phyloP scores from a whole-genome alignment of 2,329 filamentous ascomycete genomes.

The Sphaerulina musiva region DNA sequence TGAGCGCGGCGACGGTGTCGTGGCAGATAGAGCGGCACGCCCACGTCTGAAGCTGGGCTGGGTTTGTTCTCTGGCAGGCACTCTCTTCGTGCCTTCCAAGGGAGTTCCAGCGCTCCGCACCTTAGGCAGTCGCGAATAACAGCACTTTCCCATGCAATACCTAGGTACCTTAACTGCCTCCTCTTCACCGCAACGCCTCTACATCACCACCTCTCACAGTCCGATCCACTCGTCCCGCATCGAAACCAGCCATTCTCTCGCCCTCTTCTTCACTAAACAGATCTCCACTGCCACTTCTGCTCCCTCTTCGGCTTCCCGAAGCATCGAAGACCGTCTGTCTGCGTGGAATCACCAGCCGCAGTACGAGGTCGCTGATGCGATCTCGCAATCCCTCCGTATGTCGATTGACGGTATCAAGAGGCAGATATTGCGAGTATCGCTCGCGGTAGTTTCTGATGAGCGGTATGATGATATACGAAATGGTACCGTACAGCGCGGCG shows the following conservation, averaged over 20 bases:
- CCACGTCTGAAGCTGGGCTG: background rate
- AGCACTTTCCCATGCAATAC: background rate
- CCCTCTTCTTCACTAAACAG: conserved; percentile 42
- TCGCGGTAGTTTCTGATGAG: conserved; percentile 40
- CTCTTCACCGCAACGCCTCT: conserved; percentile 5
- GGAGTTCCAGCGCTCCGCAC: background rate
- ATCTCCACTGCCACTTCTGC: conserved; percentile 18
- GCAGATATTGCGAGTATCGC: conserved; percentile 42
- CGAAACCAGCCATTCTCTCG: conserved; percentile 44
- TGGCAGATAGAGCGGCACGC: background rate
- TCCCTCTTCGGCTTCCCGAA: conserved; percentile 15
- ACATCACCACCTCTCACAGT: conserved; percentile 34
- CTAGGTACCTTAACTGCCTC: too few species aligned
- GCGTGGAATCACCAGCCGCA: conserved; percentile 30
- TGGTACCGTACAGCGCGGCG: conserved; percentile 38
- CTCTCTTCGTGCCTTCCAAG: background rate
- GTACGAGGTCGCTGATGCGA: conserved; percentile 34
- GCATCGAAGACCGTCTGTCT: conserved; percentile 29
- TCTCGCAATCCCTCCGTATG: conserved; percentile 27
- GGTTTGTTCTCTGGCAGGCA: background rate
- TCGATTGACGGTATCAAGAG: conserved; percentile 27
- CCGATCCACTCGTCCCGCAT: conserved; percentile 33
- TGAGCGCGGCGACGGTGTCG: too few species aligned
- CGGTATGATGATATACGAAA: conserved; percentile 39
- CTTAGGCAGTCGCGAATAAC: background rate